phyloP scores from a whole-genome alignment of 495 filamentous ascomycete genomes.

The Penicillium canescens region DNA sequence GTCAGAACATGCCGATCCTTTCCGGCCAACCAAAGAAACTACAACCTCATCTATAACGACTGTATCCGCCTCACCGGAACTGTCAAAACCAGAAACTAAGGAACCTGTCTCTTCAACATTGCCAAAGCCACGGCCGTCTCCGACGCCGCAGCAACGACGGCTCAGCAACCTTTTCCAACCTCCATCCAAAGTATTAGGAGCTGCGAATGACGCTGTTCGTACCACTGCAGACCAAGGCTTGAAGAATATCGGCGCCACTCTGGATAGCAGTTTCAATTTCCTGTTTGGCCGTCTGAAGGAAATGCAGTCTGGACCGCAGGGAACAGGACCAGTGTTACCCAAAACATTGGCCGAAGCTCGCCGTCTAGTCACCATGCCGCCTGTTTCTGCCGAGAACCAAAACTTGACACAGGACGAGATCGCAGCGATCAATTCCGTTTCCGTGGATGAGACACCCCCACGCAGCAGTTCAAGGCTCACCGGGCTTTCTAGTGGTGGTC shows the following conservation, averaged over 20 bases:
- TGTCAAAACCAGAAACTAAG: slow-evolving; percentile 34
- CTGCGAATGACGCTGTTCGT: slow-evolving; percentile 79
- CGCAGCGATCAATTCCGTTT: slow-evolving; percentile 43
- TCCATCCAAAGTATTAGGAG: slow-evolving; percentile 74
- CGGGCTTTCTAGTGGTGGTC: slow-evolving; percentile 62
- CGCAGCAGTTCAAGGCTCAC: slow-evolving; percentile 39
- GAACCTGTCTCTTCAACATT: slow-evolving; percentile 39
- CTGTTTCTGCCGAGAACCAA: slow-evolving; percentile 57
- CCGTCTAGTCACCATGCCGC: slow-evolving; percentile 71
- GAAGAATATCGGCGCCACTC: slow-evolving; percentile 82
- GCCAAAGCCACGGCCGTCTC: slow-evolving; percentile 40
- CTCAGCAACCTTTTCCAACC: slow-evolving; percentile 84
- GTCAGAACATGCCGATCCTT: slow-evolving; percentile 34
- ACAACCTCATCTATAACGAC: slow-evolving; percentile 35
- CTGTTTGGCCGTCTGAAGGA: slow-evolving; percentile 87
- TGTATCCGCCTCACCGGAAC: slow-evolving; percentile 35
- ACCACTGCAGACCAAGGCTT: slow-evolving; percentile 85
- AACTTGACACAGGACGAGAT: slow-evolving; percentile 47
- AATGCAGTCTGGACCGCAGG: slow-evolving; percentile 44
- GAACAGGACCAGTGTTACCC: slow-evolving; percentile 56
- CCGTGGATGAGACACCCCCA: slow-evolving; percentile 34
- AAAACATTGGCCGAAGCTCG: slow-evolving; percentile 91
- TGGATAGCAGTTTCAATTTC: slow-evolving; percentile 92
- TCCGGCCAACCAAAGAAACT: slow-evolving; percentile 27
- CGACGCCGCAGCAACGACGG: slow-evolving; percentile 58